Percentiles rank a stretch among this genome's conserved stretches.
Conservation (phyloP, 257 asterid species). For the Eucommia ulmoides region DNA sequence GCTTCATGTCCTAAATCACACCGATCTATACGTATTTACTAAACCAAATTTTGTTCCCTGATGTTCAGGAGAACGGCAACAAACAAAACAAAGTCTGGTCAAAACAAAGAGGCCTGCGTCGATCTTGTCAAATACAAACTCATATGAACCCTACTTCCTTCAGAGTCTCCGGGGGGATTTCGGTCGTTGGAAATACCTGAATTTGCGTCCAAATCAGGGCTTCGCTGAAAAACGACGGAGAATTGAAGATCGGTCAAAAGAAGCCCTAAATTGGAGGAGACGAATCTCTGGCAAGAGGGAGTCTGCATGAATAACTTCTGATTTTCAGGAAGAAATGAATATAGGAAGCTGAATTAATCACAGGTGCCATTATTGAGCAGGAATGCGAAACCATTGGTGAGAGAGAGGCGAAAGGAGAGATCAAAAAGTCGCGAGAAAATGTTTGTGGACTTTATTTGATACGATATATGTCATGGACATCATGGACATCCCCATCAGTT, state of each 20-base stretch:
- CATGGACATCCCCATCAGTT: no score
- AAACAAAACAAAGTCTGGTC: neutral
- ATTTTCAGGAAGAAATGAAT: no score
- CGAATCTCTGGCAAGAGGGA: neutral
- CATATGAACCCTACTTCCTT: neutral
- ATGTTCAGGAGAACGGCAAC: neutral
- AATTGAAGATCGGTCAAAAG: no score
- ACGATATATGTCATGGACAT: no score
- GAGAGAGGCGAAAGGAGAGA: no score
- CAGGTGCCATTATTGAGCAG: no score
- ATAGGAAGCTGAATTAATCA: no score
- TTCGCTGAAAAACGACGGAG: no score
- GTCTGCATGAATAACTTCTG: neutral
- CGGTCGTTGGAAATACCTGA: neutral
- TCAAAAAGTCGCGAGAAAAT: no score
- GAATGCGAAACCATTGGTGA: no score
- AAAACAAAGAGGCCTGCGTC: neutral
- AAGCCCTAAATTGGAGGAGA: no score
- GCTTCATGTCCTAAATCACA: conserved; percentile 25
- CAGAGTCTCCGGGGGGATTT: neutral
- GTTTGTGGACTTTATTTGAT: no score
- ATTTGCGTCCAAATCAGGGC: neutral
- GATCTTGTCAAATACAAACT: neutral
- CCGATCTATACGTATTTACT: neutral
- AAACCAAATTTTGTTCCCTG: neutral